Conservation (phyloP, 2,329 filamentous ascomycete species). For the Peltaster fructicola region DNA sequence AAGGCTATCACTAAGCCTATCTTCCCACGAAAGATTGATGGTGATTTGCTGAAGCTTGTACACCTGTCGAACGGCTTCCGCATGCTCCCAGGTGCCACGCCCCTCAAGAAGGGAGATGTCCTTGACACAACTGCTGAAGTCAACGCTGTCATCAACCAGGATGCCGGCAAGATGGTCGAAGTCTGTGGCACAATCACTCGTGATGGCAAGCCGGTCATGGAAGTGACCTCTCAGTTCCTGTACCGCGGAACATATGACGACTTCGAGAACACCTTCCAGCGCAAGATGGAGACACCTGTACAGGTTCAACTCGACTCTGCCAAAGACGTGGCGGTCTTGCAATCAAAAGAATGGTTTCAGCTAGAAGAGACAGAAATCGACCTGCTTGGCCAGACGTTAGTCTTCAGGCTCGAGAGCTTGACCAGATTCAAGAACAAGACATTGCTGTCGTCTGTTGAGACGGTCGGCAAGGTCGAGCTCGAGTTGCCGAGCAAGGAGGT, state of each 20-base stretch:
- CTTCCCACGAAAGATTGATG: constrained; percentile 90
- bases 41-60: constrained; percentile 86
- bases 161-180: constrained; percentile 98
- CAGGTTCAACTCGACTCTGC: constrained; percentile 72
- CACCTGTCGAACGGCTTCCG: constrained; percentile 96
- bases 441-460: constrained; percentile 81
- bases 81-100: constrained; percentile 90
- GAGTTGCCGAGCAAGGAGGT: constrained; percentile 94
- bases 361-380: constrained; percentile 72
- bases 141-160: constrained; percentile 95
- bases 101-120: constrained; percentile 86
- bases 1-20: constrained; percentile 99
- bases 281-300: constrained; percentile 89
- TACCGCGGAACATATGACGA: constrained; percentile 88
- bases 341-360: constrained; percentile 96
- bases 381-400: constrained; percentile 79
- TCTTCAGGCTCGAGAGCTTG: constrained; percentile 86
- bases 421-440: constrained; percentile 89
- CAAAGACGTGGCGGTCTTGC: constrained; percentile 84
- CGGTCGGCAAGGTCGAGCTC: constrained; percentile 76
- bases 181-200: constrained; percentile 93
- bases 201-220: constrained; percentile 76
- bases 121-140: constrained; percentile 87
- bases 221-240: constrained; percentile 94
- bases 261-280: constrained; percentile 96